Percentiles rank a stretch among this genome's conserved stretches.
Conservation (phyloP, 192 early-diverging fungal species). For the Gaertneriomyces sp. region DNA sequence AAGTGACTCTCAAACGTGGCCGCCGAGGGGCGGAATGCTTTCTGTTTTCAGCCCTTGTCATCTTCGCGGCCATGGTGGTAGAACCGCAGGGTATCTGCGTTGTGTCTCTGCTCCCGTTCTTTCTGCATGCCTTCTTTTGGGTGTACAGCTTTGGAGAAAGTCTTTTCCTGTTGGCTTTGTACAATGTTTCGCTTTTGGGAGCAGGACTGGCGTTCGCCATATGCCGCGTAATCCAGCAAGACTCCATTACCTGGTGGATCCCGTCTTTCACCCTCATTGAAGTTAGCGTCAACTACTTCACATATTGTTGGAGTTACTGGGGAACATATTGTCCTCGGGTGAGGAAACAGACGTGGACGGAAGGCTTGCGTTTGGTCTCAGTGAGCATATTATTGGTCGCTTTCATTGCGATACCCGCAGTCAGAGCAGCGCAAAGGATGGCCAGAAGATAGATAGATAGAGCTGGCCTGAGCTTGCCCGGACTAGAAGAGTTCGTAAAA, state of each 20-base stretch:
- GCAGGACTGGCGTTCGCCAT: conserved; percentile 1
- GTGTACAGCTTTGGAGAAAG: background rate
- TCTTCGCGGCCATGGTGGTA: background rate
- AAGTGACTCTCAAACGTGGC: no score
- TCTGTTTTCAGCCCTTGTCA: background rate
- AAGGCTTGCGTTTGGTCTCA: background rate
- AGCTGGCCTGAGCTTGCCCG: no score
- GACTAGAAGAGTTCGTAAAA: no score
- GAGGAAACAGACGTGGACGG: background rate
- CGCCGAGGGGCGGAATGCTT: no score
- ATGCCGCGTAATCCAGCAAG: background rate
- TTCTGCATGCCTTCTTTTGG: conserved; percentile 12
- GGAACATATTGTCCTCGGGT: conserved; percentile 1
- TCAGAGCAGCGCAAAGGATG: no score
- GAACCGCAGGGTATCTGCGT: background rate
- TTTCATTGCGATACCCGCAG: no score
- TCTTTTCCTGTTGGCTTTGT: conserved; percentile 1
- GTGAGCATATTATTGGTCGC: no score
- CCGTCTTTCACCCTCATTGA: background rate
- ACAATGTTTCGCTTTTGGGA: conserved; percentile 2
- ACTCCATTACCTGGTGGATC: background rate
- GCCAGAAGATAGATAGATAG: no score
- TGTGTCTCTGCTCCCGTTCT: conserved; percentile 3
- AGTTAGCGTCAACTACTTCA: conserved; percentile 7
- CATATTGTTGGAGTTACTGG: conserved; percentile 10